Base-by-base conservation (phyloP, 495 filamentous ascomycete species). In the Trichoderma virens region DNA sequence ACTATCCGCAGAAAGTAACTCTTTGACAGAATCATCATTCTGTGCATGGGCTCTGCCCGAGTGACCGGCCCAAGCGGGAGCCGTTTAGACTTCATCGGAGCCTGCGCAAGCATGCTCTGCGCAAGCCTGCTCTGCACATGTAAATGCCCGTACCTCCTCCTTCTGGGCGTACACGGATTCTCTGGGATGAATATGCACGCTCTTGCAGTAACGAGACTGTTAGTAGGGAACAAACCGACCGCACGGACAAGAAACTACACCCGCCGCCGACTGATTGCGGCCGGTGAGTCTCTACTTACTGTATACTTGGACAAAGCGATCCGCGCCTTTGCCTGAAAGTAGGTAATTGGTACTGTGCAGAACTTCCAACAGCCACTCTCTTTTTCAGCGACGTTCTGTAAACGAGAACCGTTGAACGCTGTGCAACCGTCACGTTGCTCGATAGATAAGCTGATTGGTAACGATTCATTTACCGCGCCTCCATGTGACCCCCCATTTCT, bases 381-480 rank as follows among this genome's bases (percentile, higher is more conserved):
- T n/a, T 51, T 16, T 56, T 56, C 51, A 27, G 23, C 51, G 25
- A 5, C 51, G 11, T 23, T 23, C 28, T 8, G 16, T 25, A 25
- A 51, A 51, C 23, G 51, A 56, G 11, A 23, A 45, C 41, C 5
- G 11, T 35, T 35, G 43, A 47, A 47, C n/a, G 43, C 32, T 62
- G 38, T 45, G 61, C 61, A 47, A 45, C 61, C 61, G 35, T 62
- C 61, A 62, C 61, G 61, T 39, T 62, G 61, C 16, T 43, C 32
- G 38, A 23, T 4, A 25, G 38, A 45, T 20, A 41, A 35, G 34
- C 61, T 62, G 61, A 62, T 62, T 62, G 61, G 61, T 23, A 61
- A 28, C 59, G 14, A n/a, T 23, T 30, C 20, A 11, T 8, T 30
- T n/a, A 20, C 45, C 23, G 14, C 6, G 51, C 51, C 41, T 11